Base-by-base conservation (phyloP, 2,329 filamentous ascomycete genomes). In the Fusarium torulosum region DNA sequence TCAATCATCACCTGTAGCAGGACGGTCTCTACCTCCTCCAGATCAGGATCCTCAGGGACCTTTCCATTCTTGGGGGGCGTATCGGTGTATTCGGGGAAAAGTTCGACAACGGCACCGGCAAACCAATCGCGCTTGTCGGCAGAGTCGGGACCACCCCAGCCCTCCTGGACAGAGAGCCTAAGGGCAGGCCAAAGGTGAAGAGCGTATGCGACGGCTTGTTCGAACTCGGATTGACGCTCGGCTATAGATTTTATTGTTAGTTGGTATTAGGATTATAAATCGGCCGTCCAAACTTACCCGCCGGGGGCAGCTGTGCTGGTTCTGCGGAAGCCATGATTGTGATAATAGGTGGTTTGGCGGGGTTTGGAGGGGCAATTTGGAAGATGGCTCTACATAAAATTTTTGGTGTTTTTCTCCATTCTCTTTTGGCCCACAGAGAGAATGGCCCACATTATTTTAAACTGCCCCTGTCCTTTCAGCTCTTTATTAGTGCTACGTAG, bases 91-190 rank as follows among this genome's bases (percentile, higher is more conserved):
- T 94, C 86, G 21, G 84, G 83, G 72, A 97, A 91, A 66, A 97
- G 88, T 25, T 97, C 93, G 60, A 90, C 91, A 53, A 98, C 85
- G 42, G 91, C 92, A 67, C 94, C 94, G 51, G 92, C 95, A 74
- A 99, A 92, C 95, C 94, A 98, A 84, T 97, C 95, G 74, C 95
- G 91, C 83, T 98, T 98, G 79, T 96, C 93, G 63, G 85, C 79
- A 21, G 89, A 91, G 75, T 93, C 89, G 40, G 92, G 88, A 3
- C 95, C 96, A 73, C 95, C 96, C 91, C 94, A 97, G 80, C 88
- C 85, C 78, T 93, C 93, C 77, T 92, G 87, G 43, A 97, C 92
- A 45, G 96, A 93, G 75, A 97, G 89, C 47, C 91, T 91, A 53
- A 99, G 90, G 31, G 93, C 91, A 9, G 91, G 90, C 96, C 96